Percentiles rank a stretch among this genome's conserved stretches.
These are phyloP conservation scores for Trypanosoma rangeli DNA, from an alignment of 208 protist genomes.

Conservation along the genomic window DNA sequence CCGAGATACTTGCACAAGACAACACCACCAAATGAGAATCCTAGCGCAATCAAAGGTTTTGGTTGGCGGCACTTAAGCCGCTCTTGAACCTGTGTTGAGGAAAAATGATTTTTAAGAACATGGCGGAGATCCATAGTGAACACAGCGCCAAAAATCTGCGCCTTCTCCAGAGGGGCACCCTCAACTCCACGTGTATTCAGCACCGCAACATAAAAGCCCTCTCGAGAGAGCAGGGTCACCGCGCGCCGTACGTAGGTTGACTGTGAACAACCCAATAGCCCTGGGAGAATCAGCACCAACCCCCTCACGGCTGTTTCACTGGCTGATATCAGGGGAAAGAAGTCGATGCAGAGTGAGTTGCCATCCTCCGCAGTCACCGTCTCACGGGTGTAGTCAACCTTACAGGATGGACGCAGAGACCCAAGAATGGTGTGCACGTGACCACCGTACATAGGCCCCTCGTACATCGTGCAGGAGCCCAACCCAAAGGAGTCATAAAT, in stretches of 20 bases:
- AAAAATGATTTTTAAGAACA: constrained; percentile 43
- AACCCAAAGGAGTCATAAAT: constrained; percentile 33
- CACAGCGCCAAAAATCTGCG: constrained; percentile 56
- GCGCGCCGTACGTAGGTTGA: constrained; percentile 59
- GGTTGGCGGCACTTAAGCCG: constrained; percentile 23
- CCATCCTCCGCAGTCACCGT: constrained; percentile 45
- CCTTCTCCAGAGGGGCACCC: constrained; percentile 51
- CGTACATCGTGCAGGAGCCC: constrained; percentile 35
- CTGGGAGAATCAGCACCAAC: constrained; percentile 64
- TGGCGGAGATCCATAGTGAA: constrained; percentile 64
- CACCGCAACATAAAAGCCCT: constrained; percentile 48
- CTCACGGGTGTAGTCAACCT: constrained; percentile 36
- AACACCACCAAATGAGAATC: constrained; percentile 63
- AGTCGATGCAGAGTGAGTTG: constrained; percentile 65
- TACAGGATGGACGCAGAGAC: constrained; percentile 31
- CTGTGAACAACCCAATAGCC: constrained; percentile 49
- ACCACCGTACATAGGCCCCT: constrained; percentile 51
- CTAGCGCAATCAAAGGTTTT: constrained; percentile 55
- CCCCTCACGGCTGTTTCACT: constrained; percentile 14
- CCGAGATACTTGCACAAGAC: constrained; percentile 61
- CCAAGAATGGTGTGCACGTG: constrained; percentile 65
- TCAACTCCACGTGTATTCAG: constrained; percentile 64
- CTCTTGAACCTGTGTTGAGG: constrained; percentile 24
- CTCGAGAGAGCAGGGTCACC: constrained; percentile 30
- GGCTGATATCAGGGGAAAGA: constrained; percentile 2